These are phyloP conservation scores for Stellera chamaejasme DNA, from an alignment of 345 rosid species.

Conservation along the genomic window DNA sequence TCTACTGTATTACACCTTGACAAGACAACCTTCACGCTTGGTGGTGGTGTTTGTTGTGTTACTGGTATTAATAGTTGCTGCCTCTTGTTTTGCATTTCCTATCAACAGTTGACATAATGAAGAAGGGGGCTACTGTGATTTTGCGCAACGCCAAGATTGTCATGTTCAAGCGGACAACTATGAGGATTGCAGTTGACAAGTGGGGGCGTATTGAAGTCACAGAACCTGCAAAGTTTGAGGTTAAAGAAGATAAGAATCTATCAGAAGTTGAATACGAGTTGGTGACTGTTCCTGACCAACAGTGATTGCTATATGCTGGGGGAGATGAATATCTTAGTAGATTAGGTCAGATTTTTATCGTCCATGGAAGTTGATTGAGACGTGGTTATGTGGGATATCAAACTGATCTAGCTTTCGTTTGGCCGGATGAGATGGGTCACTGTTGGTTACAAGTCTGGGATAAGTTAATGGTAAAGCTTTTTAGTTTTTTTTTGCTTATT, in stretches of 20 bases:
- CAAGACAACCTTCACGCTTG: too few relatives aligned
- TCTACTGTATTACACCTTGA: too few relatives aligned
- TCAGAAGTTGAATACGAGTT: conserved; percentile 87
- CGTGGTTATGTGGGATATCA: conserved; percentile 5
- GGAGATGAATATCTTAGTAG: conserved; percentile 21
- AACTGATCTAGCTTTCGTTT: background rate
- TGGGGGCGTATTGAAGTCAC: conserved; percentile 89
- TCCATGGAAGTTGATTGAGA: conserved; percentile 10
- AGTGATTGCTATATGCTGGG: background rate
- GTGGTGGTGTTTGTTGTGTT: too few relatives aligned
- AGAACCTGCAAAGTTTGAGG: conserved; percentile 55
- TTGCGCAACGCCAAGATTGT: conserved; percentile 89
- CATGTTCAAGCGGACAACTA: conserved; percentile 93
- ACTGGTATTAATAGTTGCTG: background rate
- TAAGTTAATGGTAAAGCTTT: too few relatives aligned
- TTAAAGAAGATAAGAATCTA: conserved; percentile 71
- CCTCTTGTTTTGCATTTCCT: background rate
- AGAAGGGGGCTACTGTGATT: conserved; percentile 55
- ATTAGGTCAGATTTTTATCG: conserved; percentile 16
- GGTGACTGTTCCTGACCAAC: conserved; percentile 57
- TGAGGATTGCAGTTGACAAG: conserved; percentile 97
- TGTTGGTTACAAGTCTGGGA: too few relatives aligned
- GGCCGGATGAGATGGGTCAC: conserved; percentile 7
- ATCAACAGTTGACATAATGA: conserved; percentile 61
- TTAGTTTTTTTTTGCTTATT: too few relatives aligned